Conservation (phyloP, 345 rosid genomes). For the Gossypium arboreum region DNA sequence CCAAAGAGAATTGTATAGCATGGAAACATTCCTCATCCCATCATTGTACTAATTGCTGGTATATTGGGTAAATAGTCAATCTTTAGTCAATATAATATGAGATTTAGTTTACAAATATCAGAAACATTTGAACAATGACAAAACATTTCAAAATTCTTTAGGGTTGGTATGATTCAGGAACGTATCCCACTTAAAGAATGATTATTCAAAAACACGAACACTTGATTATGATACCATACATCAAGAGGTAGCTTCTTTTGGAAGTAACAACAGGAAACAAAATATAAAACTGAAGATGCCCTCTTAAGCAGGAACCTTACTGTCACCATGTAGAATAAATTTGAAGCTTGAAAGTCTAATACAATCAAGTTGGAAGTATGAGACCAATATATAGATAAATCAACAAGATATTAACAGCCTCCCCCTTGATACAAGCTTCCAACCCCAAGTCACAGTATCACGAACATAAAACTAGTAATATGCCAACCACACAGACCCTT, state of each 20-base stretch:
- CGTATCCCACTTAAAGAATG: neutral
- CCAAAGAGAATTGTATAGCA: neutral
- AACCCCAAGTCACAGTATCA: neutral
- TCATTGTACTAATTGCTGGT: neutral
- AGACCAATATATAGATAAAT: neutral
- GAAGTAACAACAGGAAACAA: neutral
- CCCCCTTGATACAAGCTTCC: neutral
- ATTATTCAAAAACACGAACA: neutral
- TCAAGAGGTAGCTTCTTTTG: neutral
- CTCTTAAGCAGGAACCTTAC: neutral
- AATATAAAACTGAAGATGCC: neutral
- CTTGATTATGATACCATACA: neutral
- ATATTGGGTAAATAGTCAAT: neutral
- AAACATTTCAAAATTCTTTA: neutral
- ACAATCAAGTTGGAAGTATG: neutral
- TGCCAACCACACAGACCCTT: neutral
- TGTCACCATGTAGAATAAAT: neutral
- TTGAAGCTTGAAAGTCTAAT: neutral
- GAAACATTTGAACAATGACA: neutral
- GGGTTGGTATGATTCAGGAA: neutral
- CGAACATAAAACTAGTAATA: neutral
- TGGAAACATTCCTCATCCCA: neutral
- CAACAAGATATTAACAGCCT: neutral
- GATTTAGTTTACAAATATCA: neutral
- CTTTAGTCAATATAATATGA: neutral